phyloP scores from a whole-genome alignment of 768 basidiomycete genomes.

The Coprinopsis sp. region DNA sequence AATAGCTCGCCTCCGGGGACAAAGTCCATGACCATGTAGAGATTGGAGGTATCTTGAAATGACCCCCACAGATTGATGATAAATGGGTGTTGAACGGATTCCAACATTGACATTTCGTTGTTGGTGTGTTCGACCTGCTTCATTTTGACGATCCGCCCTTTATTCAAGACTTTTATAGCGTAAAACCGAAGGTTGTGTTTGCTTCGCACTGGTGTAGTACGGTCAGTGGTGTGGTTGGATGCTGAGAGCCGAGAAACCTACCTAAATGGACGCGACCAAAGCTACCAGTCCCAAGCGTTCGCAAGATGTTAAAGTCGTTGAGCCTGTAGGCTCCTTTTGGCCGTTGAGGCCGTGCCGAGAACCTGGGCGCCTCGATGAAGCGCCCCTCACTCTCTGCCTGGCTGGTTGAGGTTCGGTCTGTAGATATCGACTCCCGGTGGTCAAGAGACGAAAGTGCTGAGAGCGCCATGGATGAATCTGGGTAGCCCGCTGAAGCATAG shows the following conservation, averaged over 20 bases:
- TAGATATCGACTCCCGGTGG: slow-evolving; percentile 65
- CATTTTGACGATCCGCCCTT: slow-evolving; percentile 85
- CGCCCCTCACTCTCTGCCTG: slow-evolving; percentile 15
- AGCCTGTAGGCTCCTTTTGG: slow-evolving; percentile 68
- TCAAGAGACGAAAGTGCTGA: slow-evolving; percentile 36
- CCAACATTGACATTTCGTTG: slow-evolving; percentile 86
- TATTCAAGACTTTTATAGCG: slow-evolving; percentile 91
- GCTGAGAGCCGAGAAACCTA: slow-evolving; percentile 25
- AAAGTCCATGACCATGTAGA: slow-evolving; percentile 99
- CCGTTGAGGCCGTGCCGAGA: slow-evolving; percentile 24
- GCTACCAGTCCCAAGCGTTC: slow-evolving; percentile 90
- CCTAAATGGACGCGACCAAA: slow-evolving; percentile 96
- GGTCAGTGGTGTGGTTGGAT: slow-evolving; percentile 12
- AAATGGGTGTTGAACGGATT: slow-evolving; percentile 84
- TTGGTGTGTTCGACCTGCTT: slow-evolving; percentile 99
- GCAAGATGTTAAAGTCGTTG: slow-evolving; percentile 72
- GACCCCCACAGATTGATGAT: slow-evolving; percentile 96
- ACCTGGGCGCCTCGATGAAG: slow-evolving; percentile 11
- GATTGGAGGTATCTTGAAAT: slow-evolving; percentile 86
- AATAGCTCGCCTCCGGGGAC: slow-evolving; percentile 97
- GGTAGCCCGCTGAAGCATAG: slow-evolving; percentile 27
- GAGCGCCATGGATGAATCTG: slow-evolving; percentile 17
- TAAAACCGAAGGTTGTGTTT: slow-evolving; percentile 95
- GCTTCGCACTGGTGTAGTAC: slow-evolving; percentile 60
- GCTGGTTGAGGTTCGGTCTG: slow-evolving; percentile 53